Base-by-base conservation (phyloP, 805 yeast species). In the Kockiozyma suomiensis region DNA sequence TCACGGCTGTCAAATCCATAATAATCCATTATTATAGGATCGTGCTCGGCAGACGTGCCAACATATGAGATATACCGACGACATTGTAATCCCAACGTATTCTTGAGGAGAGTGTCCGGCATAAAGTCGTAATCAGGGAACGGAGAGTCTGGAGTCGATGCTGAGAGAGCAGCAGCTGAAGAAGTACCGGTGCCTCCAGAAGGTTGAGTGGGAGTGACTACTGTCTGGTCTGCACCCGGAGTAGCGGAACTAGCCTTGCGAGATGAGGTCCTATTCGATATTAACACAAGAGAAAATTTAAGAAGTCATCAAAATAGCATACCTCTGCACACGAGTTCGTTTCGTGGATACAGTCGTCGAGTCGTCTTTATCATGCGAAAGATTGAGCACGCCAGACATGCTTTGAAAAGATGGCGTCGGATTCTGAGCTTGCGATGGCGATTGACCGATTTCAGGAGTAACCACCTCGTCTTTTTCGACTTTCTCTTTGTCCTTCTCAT, bases 91-190 rank as follows among this genome's bases (percentile, higher is more conserved):
- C 71, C 71, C 3, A 69, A 62, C 6, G 71, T 69, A 46, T 67
- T 64, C 33, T 66, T 68, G 23, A 69, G 62, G 6, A 66, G 58
- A 1, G 70, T 66, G 50, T 68, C 61, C 32, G 64, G 58, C 50
- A 69, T 54, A 42, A 66, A 68, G 41, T 69, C 70, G 47, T 69
- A 69, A 51, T 69, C 71, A 10, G 70, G 70, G 21, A 69, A 57
- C n/a, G 68, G 64, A 17, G 66, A 64, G 40, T 62, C 66, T 5
- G 64, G 67, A n/a, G 64, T 58, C 15, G 35, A 45, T 2, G 52
- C 65, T 10, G 61, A 26, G 7, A 35, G 23, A 1, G 37, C 48
- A 12, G 48, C 50, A 7, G 47, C 35, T 5, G 56, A 52, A 4
- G 54, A 6, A 26, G 47, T 19, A 3, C 37, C 46, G 2, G 38